Conservation (phyloP, 1,284 basidiomycete species). For the Pisolithus thermaeus region DNA sequence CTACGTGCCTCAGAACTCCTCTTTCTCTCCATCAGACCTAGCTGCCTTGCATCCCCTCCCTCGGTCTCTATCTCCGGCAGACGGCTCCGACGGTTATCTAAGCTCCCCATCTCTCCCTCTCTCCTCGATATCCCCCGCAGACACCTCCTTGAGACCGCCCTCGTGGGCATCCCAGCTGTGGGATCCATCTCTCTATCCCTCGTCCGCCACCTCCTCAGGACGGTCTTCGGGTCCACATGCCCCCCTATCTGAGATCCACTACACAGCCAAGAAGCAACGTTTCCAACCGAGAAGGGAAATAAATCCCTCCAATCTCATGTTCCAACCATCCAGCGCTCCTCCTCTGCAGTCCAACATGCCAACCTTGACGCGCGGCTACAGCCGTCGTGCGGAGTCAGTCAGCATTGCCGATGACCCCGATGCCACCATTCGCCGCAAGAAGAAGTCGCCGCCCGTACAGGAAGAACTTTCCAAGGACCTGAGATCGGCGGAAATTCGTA, state of each 20-base stretch:
- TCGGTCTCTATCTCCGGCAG: slow-evolving; percentile 49
- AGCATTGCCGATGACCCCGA: slow-evolving; percentile 59
- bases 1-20: slow-evolving; percentile 43
- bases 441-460: slow-evolving; percentile 34
- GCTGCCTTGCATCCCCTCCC: slow-evolving; percentile 56
- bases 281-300: slow-evolving; percentile 35
- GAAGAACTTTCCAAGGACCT: slow-evolving; percentile 37
- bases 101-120: slow-evolving; percentile 33
- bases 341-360: slow-evolving; percentile 39
- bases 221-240: slow-evolving; percentile 37
- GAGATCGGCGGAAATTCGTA: slow-evolving; percentile 28
- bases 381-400: slow-evolving; percentile 58
- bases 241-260: slow-evolving; percentile 38
- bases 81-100: slow-evolving; percentile 39
- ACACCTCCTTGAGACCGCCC: slow-evolving; percentile 48
- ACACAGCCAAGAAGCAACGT: slow-evolving; percentile 25
- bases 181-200: slow-evolving; percentile 34
- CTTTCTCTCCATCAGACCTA: slow-evolving; percentile 54
- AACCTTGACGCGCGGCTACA: slow-evolving; percentile 50
- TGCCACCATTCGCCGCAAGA: slow-evolving; percentile 64
- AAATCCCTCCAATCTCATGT: slow-evolving; percentile 55
- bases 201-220: slow-evolving; percentile 24
- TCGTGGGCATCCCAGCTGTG: slow-evolving; percentile 61
- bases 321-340: slow-evolving; percentile 71
- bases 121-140: slow-evolving; percentile 52